Evolutionary conservation across 2,329 filamentous ascomycete genomes (phyloP).

Genomic region (Neurospora sp.): DNA sequence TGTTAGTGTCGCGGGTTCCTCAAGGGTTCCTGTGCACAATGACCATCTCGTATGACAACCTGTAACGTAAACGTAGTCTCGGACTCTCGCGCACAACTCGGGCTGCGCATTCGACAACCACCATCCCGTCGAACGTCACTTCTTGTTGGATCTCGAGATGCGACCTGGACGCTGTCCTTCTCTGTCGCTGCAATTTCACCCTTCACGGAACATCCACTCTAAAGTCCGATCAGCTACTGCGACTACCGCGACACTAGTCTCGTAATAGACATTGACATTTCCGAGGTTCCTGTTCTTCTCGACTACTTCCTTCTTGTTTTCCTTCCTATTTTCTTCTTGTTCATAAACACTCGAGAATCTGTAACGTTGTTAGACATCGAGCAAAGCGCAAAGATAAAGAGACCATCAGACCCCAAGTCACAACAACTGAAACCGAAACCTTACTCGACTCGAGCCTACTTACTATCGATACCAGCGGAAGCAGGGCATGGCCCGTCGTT

Average conservation of each 20-base stretch:
- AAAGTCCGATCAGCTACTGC: neutral
- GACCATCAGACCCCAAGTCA: neutral
- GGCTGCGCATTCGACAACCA: neutral
- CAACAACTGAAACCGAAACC: neutral
- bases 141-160: neutral
- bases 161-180: neutral
- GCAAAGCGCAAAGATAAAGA: neutral
- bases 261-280: neutral
- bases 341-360: neutral
- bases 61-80: neutral
- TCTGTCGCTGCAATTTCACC: neutral
- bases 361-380: neutral
- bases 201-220: neutral
- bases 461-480: neutral
- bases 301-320: neutral
- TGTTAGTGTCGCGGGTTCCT: neutral
- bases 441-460: neutral
- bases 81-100: neutral
- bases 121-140: neutral
- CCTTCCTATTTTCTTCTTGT: neutral
- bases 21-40: neutral
- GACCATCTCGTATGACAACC: neutral
- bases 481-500: neutral
- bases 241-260: neutral
- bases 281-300: neutral